These are phyloP conservation scores for Aurinia saxatilis DNA, from an alignment of 345 rosid species.

Conservation along the genomic window DNA sequence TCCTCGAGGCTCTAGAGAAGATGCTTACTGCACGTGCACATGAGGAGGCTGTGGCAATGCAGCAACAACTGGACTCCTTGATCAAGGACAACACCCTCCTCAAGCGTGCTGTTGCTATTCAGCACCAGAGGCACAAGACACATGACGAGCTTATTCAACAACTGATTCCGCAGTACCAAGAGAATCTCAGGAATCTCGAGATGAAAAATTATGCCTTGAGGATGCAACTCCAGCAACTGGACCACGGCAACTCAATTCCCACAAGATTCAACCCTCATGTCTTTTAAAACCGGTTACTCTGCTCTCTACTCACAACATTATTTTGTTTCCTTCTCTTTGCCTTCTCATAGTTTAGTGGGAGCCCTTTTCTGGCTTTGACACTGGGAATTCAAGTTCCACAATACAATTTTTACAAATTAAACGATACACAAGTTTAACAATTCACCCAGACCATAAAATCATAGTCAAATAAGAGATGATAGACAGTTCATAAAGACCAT, in stretches of 20 bases:
- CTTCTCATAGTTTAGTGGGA: no score
- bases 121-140: constrained; percentile 77
- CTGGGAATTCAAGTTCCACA: no score
- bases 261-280: constrained; percentile 69
- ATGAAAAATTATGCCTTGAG: constrained; percentile 75
- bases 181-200: constrained; percentile 65
- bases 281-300: no score
- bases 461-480: no score
- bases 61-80: constrained; percentile 58
- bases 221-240: constrained; percentile 68
- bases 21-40: constrained; percentile 43
- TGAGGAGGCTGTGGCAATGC: constrained; percentile 49
- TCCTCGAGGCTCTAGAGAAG: constrained; percentile 67
- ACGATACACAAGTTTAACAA: no score
- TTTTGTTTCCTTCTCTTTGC: no score
- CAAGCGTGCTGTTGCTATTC: constrained; percentile 80
- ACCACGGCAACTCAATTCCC: constrained; percentile 56
- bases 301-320: no score
- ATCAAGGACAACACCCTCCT: constrained; percentile 64
- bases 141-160: constrained; percentile 49
- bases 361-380: no score
- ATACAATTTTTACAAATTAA: no score
- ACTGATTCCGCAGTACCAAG: constrained; percentile 67
- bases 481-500: no score
- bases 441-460: no score